Conservation (phyloP, 2,329 filamentous ascomycete species). For the Pseudogymnoascus sp. region DNA sequence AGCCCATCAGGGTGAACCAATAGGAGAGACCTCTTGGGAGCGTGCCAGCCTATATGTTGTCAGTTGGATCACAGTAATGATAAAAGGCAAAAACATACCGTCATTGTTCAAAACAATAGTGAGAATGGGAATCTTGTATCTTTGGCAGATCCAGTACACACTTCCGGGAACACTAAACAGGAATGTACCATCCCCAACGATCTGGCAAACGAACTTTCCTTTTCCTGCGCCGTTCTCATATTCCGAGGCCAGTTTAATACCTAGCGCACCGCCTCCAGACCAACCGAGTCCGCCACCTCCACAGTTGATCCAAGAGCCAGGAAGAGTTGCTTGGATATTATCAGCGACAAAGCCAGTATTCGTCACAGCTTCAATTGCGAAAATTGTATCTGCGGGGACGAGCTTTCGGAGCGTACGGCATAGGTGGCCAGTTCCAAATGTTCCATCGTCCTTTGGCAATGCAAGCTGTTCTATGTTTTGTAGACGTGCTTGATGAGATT, state of each 20-base stretch:
- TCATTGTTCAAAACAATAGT: constrained; percentile 64
- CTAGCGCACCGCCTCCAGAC: constrained; percentile 67
- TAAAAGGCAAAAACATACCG: constrained; percentile 26
- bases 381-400: constrained; percentile 60
- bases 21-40: constrained; percentile 50
- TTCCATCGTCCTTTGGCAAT: constrained; percentile 52
- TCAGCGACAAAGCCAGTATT: constrained; percentile 60
- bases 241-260: constrained; percentile 62
- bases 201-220: constrained; percentile 52
- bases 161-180: constrained; percentile 57
- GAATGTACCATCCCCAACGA: constrained; percentile 61
- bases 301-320: constrained; percentile 73
- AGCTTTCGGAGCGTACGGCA: constrained; percentile 42
- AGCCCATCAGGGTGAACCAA: constrained; percentile 58
- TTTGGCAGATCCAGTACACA: constrained; percentile 61
- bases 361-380: constrained; percentile 71
- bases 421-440: constrained; percentile 47
- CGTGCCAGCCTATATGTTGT: constrained; percentile 49
- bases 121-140: constrained; percentile 57
- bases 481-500: constrained; percentile 51
- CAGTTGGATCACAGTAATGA: neutral
- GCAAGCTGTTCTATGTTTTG: constrained; percentile 47
- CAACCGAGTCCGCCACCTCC: constrained; percentile 74
- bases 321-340: constrained; percentile 58
- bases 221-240: constrained; percentile 40